Evolutionary conservation across 1,284 basidiomycete species (phyloP).

Genomic region (Irpex rosettiformis): DNA sequence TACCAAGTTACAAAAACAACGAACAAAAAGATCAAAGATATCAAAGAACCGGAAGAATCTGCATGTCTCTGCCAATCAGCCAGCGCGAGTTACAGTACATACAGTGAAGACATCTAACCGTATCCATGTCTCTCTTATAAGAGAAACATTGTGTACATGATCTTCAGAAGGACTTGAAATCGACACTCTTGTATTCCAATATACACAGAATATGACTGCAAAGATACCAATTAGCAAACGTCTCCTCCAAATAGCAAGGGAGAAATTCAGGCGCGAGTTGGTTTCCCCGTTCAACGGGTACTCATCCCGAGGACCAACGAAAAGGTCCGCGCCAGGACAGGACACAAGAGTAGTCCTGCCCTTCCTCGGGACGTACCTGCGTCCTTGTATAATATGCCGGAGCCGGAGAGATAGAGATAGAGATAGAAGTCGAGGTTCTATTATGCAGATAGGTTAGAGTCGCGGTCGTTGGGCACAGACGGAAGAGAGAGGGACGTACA

Average conservation of each 20-base stretch:
- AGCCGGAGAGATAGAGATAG: background rate
- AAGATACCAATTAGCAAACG: background rate
- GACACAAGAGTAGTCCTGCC: background rate
- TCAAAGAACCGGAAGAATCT: background rate
- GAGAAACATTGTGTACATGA: background rate
- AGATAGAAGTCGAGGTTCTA: background rate
- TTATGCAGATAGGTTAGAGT: background rate
- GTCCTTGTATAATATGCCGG: background rate
- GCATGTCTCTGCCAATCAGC: background rate
- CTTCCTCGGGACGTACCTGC: conserved; percentile 8
- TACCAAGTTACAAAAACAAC: background rate
- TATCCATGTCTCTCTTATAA: background rate
- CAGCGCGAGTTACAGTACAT: background rate
- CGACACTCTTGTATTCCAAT: background rate
- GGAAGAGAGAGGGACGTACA: background rate
- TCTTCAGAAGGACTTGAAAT: background rate
- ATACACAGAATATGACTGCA: background rate
- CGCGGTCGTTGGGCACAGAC: background rate
- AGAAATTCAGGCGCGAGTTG: conserved; percentile 6
- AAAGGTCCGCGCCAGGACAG: conserved; percentile 12
- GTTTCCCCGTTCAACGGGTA: conserved; percentile 7
- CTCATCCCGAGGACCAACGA: conserved; percentile 12
- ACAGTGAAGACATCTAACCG: no score
- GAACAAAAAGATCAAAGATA: background rate
- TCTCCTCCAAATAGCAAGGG: background rate